phyloP scores from a whole-genome alignment of 2,329 filamentous ascomycete species.

The Penicillium sumatraense region DNA sequence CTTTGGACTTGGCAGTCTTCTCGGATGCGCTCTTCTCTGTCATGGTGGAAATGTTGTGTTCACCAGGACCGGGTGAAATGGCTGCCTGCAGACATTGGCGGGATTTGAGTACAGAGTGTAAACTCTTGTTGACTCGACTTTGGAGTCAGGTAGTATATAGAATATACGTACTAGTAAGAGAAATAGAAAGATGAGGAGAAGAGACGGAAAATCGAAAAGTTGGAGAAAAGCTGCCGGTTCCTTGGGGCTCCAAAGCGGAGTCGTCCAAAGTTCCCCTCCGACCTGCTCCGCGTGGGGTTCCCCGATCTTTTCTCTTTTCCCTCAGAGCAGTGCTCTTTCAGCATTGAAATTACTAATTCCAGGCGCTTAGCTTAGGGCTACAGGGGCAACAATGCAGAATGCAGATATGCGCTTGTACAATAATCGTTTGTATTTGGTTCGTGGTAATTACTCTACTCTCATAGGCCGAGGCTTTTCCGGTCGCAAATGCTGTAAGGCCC shows the following conservation, averaged over 20 bases:
- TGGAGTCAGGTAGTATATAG: too few species aligned
- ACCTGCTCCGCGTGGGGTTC: conserved; percentile 27
- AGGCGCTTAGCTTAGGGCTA: too few species aligned
- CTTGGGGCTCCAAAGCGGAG: conserved; percentile 24
- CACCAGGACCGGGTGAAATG: conserved; percentile 25
- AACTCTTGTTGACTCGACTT: too few species aligned
- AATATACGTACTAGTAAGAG: too few species aligned
- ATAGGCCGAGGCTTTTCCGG: not conserved
- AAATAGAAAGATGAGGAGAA: too few species aligned
- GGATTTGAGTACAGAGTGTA: conserved; percentile 7
- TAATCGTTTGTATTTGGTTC: not conserved
- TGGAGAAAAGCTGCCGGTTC: not conserved
- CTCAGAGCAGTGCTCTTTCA: too few species aligned
- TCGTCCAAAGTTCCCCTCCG: conserved; percentile 24
- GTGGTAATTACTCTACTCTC: not conserved
- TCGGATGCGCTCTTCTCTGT: conserved; percentile 36
- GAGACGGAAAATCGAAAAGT: not conserved
- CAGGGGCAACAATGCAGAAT: too few species aligned
- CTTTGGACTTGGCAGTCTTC: conserved; percentile 34
- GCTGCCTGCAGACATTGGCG: conserved; percentile 35
- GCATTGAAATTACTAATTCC: too few species aligned
- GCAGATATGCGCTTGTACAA: too few species aligned
- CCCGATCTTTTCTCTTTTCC: too few species aligned
- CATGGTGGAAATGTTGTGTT: conserved; percentile 29
- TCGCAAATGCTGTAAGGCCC: not conserved